Evolutionary conservation across 2,329 filamentous ascomycete species (phyloP).

Genomic region (Ilyonectria destructans): DNA sequence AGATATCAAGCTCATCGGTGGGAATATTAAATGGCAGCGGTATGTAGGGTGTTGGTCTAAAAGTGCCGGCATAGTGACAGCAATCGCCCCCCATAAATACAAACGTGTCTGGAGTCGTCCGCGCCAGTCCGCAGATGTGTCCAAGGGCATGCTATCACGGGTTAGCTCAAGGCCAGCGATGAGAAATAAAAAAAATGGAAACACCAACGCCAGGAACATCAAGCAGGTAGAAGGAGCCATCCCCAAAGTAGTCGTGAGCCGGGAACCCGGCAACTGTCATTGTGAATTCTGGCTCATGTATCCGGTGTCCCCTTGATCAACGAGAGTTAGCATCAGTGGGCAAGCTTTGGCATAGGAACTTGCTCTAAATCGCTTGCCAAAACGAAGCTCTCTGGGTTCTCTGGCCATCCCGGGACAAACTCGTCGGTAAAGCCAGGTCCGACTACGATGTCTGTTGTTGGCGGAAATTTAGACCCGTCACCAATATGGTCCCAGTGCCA

Average conservation of each 20-base stretch:
- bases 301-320: neutral
- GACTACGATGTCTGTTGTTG: slow-evolving; percentile 42
- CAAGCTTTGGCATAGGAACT: neutral
- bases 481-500: slow-evolving; percentile 49
- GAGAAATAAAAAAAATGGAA: neutral
- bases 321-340: neutral
- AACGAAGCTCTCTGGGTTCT: neutral
- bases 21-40: slow-evolving; percentile 4
- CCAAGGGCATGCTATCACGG: slow-evolving; percentile 35
- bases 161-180: neutral
- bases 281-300: slow-evolving; percentile 5
- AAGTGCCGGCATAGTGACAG: slow-evolving; percentile 58
- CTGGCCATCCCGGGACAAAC: slow-evolving; percentile 34
- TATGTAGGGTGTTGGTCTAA: slow-evolving; percentile 32
- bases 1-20: neutral
- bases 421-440: slow-evolving; percentile 40
- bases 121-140: slow-evolving; percentile 52
- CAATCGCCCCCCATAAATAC: slow-evolving; percentile 62
- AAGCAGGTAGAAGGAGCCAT: slow-evolving; percentile 47
- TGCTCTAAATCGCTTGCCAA: slow-evolving; percentile 4
- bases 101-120: slow-evolving; percentile 57
- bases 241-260: slow-evolving; percentile 46
- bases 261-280: slow-evolving; percentile 45
- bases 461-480: slow-evolving; percentile 43
- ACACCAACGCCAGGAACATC: slow-evolving; percentile 37